Evolutionary conservation across 2,329 filamentous ascomycete species (phyloP), one percentile per base, ranked within the genome.

Genomic region (Tolypocladium guangdongense): DNA sequence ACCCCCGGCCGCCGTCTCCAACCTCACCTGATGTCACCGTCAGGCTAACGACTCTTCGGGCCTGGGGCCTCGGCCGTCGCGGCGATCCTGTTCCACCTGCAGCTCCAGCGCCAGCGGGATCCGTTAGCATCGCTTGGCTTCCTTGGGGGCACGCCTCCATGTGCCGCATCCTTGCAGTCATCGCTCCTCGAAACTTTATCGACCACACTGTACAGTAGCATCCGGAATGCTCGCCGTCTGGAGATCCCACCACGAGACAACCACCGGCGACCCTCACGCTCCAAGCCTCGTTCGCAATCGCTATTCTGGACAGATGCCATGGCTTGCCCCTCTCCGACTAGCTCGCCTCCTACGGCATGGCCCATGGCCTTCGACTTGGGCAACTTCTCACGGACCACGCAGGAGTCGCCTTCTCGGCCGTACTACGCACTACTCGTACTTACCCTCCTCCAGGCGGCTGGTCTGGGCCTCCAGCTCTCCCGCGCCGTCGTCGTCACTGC

Each of bases 161-260:
- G 52, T 47, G 22, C 49, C 54, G 52, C 50, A 56, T 56, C 55
- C 57, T 56, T 55, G 54, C 54, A 56, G 51, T 43, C 52, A 52
- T 51, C 51, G 51, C 52, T 49, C 35, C 41, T 51, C 43, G 43
- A 61, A 61, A 63, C 60, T 60, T 56, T 58, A 62, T 62, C 59
- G 59, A 57, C 58, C 47, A 48, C 55, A 58, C 51, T 47, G 51
- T 56, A 54, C 58, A 55, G 62, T 63, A 59, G 57, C 59, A 63
- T 63, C 57, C 61, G 62, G 62, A 60, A 63, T 58, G 53, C 57
- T 62, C 60, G 60, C 62, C 62, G 59, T 57, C 46, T 24, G 54
- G 55, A 59, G 60, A 61, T 62, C 58, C 58, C 55, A 56, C 58
- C 51, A 38, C 45, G 47, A 52, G 53, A 38, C 37, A 18, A 35